These are phyloP conservation scores for Microcera coccophila DNA, from an alignment of 2,329 filamentous ascomycete genomes.

Conservation along the genomic window DNA sequence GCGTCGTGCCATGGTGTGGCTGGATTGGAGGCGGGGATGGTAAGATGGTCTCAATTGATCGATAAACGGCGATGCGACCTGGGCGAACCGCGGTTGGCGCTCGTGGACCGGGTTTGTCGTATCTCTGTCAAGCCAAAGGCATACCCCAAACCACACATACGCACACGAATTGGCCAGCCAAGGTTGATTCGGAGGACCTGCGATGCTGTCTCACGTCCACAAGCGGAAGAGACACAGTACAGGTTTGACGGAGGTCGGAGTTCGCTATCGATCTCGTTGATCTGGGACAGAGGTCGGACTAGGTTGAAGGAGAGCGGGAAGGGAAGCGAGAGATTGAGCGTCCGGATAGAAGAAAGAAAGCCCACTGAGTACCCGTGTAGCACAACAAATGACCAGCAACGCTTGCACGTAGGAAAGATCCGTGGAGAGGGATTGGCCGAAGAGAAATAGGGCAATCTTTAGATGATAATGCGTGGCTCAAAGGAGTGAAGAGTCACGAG, in stretches of 20 bases:
- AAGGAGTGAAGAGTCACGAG: no score
- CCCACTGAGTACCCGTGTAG: no score
- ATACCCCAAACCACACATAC: slow-evolving; percentile 1
- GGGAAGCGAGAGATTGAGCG: slow-evolving; percentile 9
- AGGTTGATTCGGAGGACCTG: background rate
- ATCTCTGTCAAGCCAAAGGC: slow-evolving; percentile 6
- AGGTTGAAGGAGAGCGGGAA: slow-evolving; percentile 2
- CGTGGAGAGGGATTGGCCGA: no score
- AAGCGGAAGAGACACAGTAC: background rate
- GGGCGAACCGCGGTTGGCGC: background rate
- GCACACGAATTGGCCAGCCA: background rate
- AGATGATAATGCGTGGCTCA: no score
- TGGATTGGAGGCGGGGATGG: slow-evolving; percentile 1
- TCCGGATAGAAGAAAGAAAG: slow-evolving; percentile 1
- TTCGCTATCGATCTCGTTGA: background rate
- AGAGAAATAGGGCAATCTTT: no score
- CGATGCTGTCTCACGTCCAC: background rate
- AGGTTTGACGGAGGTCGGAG: background rate
- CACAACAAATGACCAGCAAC: no score
- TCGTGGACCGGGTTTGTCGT: slow-evolving; percentile 3
- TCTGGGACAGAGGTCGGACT: slow-evolving; percentile 1
- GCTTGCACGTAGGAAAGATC: no score
- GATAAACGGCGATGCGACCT: no score
- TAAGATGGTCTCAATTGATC: no score
- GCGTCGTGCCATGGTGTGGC: slow-evolving; percentile 31